phyloP scores from a whole-genome alignment of 164 flowering plant genomes.

The Taxillus chinensis region DNA sequence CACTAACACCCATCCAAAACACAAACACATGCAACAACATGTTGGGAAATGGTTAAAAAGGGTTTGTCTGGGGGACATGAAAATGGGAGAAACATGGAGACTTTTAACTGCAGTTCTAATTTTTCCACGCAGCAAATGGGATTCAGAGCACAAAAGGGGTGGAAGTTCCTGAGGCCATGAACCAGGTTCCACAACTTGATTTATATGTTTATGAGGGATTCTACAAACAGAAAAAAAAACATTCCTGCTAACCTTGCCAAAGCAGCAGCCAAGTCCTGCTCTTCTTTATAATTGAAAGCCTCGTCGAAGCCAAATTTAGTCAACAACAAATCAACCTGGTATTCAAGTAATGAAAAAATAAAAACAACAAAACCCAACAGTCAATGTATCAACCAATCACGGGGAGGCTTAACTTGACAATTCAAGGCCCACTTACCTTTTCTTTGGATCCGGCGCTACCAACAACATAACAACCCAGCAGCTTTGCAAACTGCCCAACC shows the following conservation, averaged over 20 bases:
- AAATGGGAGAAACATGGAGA: too few species aligned
- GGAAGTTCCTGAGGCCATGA: too few species aligned
- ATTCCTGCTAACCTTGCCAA: slow-evolving; percentile 32
- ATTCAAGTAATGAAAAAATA: too few species aligned
- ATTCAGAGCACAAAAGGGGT: too few species aligned
- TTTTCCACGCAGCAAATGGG: too few species aligned
- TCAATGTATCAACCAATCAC: background rate
- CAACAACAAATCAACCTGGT: slow-evolving; percentile 47
- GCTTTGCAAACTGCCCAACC: background rate
- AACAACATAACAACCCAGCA: background rate
- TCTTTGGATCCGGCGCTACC: background rate
- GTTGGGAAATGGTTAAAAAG: too few species aligned
- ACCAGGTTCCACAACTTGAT: too few species aligned
- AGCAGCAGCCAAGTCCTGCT: slow-evolving; percentile 34
- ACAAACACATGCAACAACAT: too few species aligned
- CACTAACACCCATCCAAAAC: too few species aligned
- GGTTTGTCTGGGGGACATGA: too few species aligned
- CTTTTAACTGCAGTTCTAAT: too few species aligned
- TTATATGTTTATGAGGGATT: too few species aligned
- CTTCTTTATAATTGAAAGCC: slow-evolving; percentile 61
- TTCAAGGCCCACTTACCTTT: background rate
- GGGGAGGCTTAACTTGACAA: background rate
- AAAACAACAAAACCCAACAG: background rate
- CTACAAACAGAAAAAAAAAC: background rate
- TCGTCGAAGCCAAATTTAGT: slow-evolving; percentile 48